A percentile compares a stretch with the other conserved stretches of the same genome.
phyloP scores from a whole-genome alignment of 163 green algal species.

The Chlamydomonas reinhardtii region DNA sequence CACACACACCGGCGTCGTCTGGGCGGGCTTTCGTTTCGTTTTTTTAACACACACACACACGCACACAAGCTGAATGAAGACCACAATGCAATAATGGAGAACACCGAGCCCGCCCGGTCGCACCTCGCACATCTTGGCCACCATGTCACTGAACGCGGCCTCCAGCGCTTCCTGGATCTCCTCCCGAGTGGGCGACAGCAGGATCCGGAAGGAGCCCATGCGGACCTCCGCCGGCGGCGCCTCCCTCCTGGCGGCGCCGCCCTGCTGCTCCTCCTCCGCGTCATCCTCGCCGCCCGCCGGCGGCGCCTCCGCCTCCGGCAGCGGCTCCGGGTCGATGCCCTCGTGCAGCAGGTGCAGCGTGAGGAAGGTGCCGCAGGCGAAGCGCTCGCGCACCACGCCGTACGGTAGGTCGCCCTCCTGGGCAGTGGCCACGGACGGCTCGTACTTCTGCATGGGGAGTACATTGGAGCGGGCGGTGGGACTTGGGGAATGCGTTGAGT shows the following conservation, averaged over 20 bases:
- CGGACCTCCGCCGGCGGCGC: background rate
- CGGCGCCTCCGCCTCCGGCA: background rate
- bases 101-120: background rate
- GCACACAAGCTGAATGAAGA: too few relatives aligned
- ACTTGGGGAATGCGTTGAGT: too few relatives aligned
- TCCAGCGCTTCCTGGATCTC: slow-evolving; percentile 53
- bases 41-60: too few relatives aligned
- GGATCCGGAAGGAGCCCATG: slow-evolving; percentile 14
- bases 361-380: slow-evolving; percentile 48
- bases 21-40: too few relatives aligned
- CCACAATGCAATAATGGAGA: too few relatives aligned
- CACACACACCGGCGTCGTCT: too few relatives aligned
- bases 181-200: slow-evolving; percentile 29
- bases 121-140: slow-evolving; percentile 42
- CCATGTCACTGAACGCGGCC: slow-evolving; percentile 57
- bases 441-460: slow-evolving; percentile 18
- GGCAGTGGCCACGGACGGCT: slow-evolving; percentile 8
- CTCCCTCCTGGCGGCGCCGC: background rate
- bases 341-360: slow-evolving; percentile 39
- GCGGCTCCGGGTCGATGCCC: slow-evolving; percentile 9
- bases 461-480: too few relatives aligned
- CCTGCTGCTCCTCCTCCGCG: background rate
- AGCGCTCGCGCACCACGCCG: slow-evolving; percentile 49
- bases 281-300: background rate
- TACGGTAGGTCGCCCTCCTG: slow-evolving; percentile 11